Evolutionary conservation across 345 rosid genomes (phyloP).

Genomic region (Boechera divaricarpa): DNA sequence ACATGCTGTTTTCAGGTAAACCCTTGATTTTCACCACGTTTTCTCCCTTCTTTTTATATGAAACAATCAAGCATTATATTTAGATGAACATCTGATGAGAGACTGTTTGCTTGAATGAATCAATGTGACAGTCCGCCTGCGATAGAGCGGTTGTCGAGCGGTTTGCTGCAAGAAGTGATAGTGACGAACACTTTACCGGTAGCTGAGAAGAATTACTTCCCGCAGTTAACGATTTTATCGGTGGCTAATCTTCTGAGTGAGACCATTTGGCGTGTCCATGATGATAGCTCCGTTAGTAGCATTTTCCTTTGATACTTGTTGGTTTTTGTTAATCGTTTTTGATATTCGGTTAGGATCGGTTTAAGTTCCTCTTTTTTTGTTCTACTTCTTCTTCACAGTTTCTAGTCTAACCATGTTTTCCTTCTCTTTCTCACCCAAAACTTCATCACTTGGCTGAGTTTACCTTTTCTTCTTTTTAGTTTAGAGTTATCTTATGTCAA

Average conservation of each 20-base stretch:
- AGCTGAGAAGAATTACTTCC: conserved; percentile 74
- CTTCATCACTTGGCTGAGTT: conserved; percentile 6
- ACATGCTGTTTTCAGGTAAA: conserved; percentile 95
- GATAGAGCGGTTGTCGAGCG: conserved; percentile 77
- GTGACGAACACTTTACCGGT: conserved; percentile 78
- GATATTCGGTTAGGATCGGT: conserved; percentile 27
- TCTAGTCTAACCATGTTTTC: conserved; percentile 35
- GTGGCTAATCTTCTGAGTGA: conserved; percentile 85
- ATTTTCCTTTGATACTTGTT: conserved; percentile 55
- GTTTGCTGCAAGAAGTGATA: conserved; percentile 82
- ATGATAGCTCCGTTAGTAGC: conserved; percentile 81
- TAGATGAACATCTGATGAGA: conserved; percentile 11
- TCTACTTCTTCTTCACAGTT: conserved; percentile 10
- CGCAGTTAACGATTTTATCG: conserved; percentile 74
- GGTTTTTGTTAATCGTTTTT: not conserved
- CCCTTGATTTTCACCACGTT: not conserved
- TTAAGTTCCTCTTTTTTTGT: not conserved
- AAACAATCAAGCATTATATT: not conserved
- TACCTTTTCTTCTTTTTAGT: not conserved
- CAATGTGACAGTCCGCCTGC: conserved; percentile 69
- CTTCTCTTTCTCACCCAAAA: conserved; percentile 18
- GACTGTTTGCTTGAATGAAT: conserved; percentile 2
- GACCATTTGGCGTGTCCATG: conserved; percentile 91
- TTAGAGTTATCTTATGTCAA: not conserved
- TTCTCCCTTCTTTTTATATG: not conserved